Conservation (phyloP, 805 yeast genomes). For the Zygosaccharomyces lentus region DNA sequence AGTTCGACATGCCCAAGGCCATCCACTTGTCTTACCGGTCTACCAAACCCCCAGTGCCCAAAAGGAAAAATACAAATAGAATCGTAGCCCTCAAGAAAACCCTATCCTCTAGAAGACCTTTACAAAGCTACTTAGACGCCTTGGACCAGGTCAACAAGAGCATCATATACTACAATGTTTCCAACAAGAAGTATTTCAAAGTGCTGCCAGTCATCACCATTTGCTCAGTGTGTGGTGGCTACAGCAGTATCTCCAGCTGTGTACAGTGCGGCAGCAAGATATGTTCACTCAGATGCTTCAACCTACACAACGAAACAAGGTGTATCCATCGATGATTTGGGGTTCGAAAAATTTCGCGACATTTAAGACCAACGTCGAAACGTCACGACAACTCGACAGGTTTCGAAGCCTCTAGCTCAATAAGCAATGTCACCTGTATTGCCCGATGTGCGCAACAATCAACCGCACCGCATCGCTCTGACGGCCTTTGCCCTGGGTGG, state of each 20-base stretch:
- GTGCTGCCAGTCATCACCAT: slow-evolving; percentile 33
- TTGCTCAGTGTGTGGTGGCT: slow-evolving; percentile 36
- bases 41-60: slow-evolving; percentile 33
- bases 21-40: slow-evolving; percentile 31
- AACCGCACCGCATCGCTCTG: slow-evolving; percentile 40
- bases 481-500: slow-evolving; percentile 46
- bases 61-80: slow-evolving; percentile 32
- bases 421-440: neutral
- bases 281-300: slow-evolving; percentile 32
- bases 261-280: slow-evolving; percentile 33
- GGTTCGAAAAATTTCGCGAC: neutral
- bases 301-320: slow-evolving; percentile 34
- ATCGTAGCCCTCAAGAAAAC: slow-evolving; percentile 31
- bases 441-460: slow-evolving; percentile 34
- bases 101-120: slow-evolving; percentile 28
- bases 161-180: slow-evolving; percentile 30
- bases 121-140: slow-evolving; percentile 33
- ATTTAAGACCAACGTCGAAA: neutral
- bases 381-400: no score
- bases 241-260: slow-evolving; percentile 32
- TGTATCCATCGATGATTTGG: slow-evolving; percentile 22
- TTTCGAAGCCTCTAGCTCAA: neutral
- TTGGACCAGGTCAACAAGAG: slow-evolving; percentile 31
- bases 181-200: slow-evolving; percentile 33
- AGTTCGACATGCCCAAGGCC: slow-evolving; percentile 31